Evolutionary conservation across 257 asterid genomes (phyloP), one percentile per base, ranked within the genome.

Genomic region (Capsicum baccatum): DNA sequence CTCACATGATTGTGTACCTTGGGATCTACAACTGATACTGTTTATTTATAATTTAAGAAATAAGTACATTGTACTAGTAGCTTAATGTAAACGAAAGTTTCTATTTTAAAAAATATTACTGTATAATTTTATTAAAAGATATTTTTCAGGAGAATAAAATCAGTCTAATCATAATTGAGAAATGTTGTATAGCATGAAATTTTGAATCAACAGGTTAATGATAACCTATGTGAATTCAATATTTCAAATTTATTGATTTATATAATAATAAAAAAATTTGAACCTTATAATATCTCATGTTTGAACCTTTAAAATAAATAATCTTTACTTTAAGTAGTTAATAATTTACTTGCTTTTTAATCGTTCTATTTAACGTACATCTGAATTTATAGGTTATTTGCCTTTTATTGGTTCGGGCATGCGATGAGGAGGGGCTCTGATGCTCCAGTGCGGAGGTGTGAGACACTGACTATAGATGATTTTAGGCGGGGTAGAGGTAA

Each of bases 1-100:
- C 86, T 91, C 95, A 89, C 95, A 92, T 90, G 94, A 87, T 84
- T 50, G 52, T 26, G 80, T 68, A 68, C 83, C 81, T 91, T 2
- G 92, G 91, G 91, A 91, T 91, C 68, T 16, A 88, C 73, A 90
- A 83, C 79, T 37, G 21, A 42, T 84, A 60, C 67, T 60, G 67
- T 60, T 60, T 84, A 39, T 83, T 85, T 80, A 63, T 8, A 14
- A 76, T 21, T 76, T 66, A 35, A n/a, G 39, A 39, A 59, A 80
- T 48, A 68, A 47, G 10, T 71, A 63, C 62, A 52, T 44, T 44
- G 44, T 39, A 39, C 44, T 6, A 47, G 1, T 42, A 71, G 68
- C 78, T 44, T 21, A 9, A 83, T 68, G 37, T 15, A 21, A 68
- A 70, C 58, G 39, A 71, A 68, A 44, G 16, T 52, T 19, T 50